Conservation (phyloP, 2,329 filamentous ascomycete genomes). For the Oidium heveae region DNA sequence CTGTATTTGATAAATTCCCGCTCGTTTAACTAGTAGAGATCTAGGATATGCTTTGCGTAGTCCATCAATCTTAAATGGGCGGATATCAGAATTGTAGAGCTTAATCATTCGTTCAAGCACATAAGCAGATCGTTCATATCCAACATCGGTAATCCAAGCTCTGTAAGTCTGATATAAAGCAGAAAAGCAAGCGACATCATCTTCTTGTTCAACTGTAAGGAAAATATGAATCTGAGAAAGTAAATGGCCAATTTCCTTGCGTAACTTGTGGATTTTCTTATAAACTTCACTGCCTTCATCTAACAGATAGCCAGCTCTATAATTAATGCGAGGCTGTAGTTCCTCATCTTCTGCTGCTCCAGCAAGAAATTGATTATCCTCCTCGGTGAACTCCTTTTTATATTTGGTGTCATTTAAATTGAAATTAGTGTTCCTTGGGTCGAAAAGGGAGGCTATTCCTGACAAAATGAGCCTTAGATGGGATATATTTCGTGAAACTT, state of each 20-base stretch:
- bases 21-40: slow-evolving; percentile 72
- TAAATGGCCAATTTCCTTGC: slow-evolving; percentile 54
- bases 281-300: slow-evolving; percentile 39
- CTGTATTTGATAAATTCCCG: slow-evolving; percentile 83
- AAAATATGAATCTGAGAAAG: slow-evolving; percentile 70
- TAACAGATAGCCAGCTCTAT: slow-evolving; percentile 68
- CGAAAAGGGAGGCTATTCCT: slow-evolving; percentile 72
- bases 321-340: slow-evolving; percentile 64
- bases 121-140: slow-evolving; percentile 84
- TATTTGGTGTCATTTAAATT: not conserved
- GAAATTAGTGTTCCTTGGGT: slow-evolving; percentile 41
- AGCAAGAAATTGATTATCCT: slow-evolving; percentile 28
- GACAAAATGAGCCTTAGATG: slow-evolving; percentile 74
- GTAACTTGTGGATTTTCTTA: slow-evolving; percentile 50
- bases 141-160: slow-evolving; percentile 93
- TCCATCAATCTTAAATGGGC: slow-evolving; percentile 85
- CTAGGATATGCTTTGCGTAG: slow-evolving; percentile 69
- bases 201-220: slow-evolving; percentile 61
- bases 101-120: slow-evolving; percentile 69
- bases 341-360: slow-evolving; percentile 55
- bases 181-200: slow-evolving; percentile 90
- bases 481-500: slow-evolving; percentile 72
- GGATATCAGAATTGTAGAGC: slow-evolving; percentile 64
- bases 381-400: slow-evolving; percentile 19
- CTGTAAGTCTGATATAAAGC: slow-evolving; percentile 77